These are phyloP conservation scores for Fonsecaea pugnacius DNA, from an alignment of 2,329 filamentous ascomycete species.

Conservation along the genomic window DNA sequence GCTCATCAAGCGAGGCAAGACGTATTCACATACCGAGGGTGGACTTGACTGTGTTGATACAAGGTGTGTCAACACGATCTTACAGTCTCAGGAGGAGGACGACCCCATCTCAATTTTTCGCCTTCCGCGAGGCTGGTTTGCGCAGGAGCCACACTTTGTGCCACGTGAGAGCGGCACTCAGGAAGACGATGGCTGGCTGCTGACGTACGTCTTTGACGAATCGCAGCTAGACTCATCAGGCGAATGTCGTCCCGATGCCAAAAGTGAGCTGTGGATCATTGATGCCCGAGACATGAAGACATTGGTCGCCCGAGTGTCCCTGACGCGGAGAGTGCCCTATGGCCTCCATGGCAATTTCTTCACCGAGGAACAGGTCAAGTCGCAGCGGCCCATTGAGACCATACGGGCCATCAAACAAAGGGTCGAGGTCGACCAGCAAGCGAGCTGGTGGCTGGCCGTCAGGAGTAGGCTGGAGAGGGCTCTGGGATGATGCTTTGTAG, in stretches of 20 bases:
- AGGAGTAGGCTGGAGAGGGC: constrained; percentile 17
- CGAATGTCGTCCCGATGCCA: constrained; percentile 51
- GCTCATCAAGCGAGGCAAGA: constrained; percentile 60
- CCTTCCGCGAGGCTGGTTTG: constrained; percentile 65
- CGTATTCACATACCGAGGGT: constrained; percentile 47
- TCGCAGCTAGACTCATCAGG: constrained; percentile 61
- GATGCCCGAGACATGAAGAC: constrained; percentile 66
- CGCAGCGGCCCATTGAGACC: constrained; percentile 51
- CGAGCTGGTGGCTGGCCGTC: constrained; percentile 17
- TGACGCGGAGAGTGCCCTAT: constrained; percentile 72
- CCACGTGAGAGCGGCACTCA: constrained; percentile 46
- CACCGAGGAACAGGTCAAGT: constrained; percentile 55
- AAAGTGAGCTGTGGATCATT: constrained; percentile 70
- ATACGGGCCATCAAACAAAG: constrained; percentile 33
- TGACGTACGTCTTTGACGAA: constrained; percentile 74
- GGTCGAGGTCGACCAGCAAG: neutral
- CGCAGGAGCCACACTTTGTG: constrained; percentile 71
- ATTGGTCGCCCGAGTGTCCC: constrained; percentile 60
- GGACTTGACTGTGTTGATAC: constrained; percentile 67
- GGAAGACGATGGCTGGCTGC: constrained; percentile 70
- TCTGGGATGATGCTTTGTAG: constrained; percentile 11
- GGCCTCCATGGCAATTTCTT: constrained; percentile 70
- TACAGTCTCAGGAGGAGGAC: constrained; percentile 49
- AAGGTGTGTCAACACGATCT: constrained; percentile 59
- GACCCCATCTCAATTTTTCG: constrained; percentile 67